Percentiles rank a stretch among this genome's conserved stretches.
Evolutionary conservation across 1,139 yeast genomes (phyloP).

Genomic region (Candida albicans): DNA sequence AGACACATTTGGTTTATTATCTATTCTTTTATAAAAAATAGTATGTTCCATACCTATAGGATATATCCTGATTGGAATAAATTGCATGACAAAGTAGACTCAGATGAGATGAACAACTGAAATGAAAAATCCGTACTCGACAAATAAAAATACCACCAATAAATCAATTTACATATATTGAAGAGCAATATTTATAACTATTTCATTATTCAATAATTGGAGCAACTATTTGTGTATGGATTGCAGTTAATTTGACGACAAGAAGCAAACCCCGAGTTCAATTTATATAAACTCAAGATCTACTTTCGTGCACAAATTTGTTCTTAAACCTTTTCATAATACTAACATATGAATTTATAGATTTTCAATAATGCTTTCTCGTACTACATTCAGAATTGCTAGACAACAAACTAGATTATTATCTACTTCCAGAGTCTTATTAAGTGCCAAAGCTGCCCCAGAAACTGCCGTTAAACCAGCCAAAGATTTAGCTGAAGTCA

Average conservation of each 20-base stretch:
- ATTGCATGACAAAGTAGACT: background rate
- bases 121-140: background rate
- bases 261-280: too few species aligned
- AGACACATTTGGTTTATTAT: background rate
- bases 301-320: background rate
- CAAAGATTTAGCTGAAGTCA: conserved; percentile 68
- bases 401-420: conserved; percentile 43
- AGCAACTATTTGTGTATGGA: too few species aligned
- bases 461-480: conserved; percentile 57
- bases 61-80: background rate
- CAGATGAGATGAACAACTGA: conserved; percentile 2
- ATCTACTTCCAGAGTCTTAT: conserved; percentile 35
- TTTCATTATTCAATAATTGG: too few species aligned
- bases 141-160: too few species aligned
- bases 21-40: background rate
- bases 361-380: conserved; percentile 34
- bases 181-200: too few species aligned
- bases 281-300: too few species aligned
- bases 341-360: conserved; percentile 23
- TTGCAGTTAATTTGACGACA: too few species aligned
- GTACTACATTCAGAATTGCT: conserved; percentile 37
- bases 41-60: background rate
- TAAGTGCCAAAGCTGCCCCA: conserved; percentile 20
- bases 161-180: too few species aligned
- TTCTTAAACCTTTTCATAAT: conserved; percentile 4